These are phyloP conservation scores for Botrytis deweyae DNA, from an alignment of 2,329 filamentous ascomycete genomes.

Conservation along the genomic window DNA sequence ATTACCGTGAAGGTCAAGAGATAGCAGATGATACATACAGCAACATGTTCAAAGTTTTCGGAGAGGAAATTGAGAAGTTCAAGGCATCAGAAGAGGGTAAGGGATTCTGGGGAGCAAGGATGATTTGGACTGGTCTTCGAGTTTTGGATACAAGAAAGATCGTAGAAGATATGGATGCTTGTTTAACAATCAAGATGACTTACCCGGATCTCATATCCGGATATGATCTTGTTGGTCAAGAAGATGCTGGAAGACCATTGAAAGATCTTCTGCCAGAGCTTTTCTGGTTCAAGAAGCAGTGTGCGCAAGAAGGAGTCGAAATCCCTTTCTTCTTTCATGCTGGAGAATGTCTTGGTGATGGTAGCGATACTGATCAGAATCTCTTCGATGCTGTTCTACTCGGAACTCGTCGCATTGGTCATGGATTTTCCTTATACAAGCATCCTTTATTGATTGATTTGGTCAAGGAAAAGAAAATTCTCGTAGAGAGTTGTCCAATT, in stretches of 20 bases:
- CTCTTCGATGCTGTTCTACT: conserved; percentile 87
- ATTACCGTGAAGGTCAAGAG: conserved; percentile 63
- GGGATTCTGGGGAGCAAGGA: conserved; percentile 78
- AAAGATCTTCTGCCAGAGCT: conserved; percentile 77
- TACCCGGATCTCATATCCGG: conserved; percentile 80
- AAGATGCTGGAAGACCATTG: conserved; percentile 75
- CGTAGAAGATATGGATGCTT: conserved; percentile 80
- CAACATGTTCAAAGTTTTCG: conserved; percentile 69
- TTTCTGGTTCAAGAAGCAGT: conserved; percentile 91
- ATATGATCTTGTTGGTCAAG: conserved; percentile 87
- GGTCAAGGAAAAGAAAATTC: conserved; percentile 82
- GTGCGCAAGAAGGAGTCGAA: conserved; percentile 71
- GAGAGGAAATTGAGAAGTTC: conserved; percentile 77
- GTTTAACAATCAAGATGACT: conserved; percentile 75
- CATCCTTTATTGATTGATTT: conserved; percentile 87
- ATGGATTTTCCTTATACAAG: conserved; percentile 85
- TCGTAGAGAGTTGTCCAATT: conserved; percentile 88
- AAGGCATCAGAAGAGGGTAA: conserved; percentile 67
- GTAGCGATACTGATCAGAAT: conserved; percentile 73
- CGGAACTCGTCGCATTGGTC: conserved; percentile 84
- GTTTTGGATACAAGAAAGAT: conserved; percentile 62
- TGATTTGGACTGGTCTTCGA: conserved; percentile 82
- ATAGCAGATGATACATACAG: conserved; percentile 65
- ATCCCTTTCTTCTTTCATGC: conserved; percentile 95
- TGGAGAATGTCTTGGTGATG: conserved; percentile 81